Base-by-base conservation (phyloP, 73 alveolate species). In the Paramecium tetraurelia region DNA sequence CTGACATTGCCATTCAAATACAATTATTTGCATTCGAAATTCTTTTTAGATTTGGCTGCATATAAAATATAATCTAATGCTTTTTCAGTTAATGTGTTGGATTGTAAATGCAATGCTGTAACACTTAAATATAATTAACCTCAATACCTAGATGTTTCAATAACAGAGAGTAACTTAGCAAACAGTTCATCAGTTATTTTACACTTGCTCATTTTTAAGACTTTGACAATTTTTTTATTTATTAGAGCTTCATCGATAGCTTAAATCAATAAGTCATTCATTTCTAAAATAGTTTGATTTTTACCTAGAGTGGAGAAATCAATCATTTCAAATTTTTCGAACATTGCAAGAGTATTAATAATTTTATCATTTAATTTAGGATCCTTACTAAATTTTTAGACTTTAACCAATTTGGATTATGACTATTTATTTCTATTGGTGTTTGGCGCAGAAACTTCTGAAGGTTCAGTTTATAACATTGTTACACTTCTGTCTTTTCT, bases 101-200 rank as follows among this genome's bases (percentile, higher is more conserved):
- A 80, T 80, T 80, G 57, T 80, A 80, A 16, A 80, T 80, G 90
- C 90, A 80, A 80, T 7, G 90, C 57, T 22, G 44, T 41, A 12
- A 80, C 50, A 80, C 90, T 80, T 22, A 31, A 31, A 44, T 44
- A 44, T 31, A 31, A 22, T 44, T 41, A 80, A 44, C 57, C 46
- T 41, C 46, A 33, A 4, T 80, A 48, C 75, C 57, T 41, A 11
- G 76, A 48, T 41, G 24, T 44, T 31, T 44, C 76, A 29, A 80
- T 18, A 7, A 33, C 46, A 1, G 41, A 44, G 0, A 80, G 9
- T 48, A 80, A 22, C 35, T 44, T 80, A 8, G 70, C 46, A 46
- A 80, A 80, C 10, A 44, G 90, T 1, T 80, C 90, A 80, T 80
- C 90, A 2, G 75, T 80, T 6, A 80, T 8, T 41, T 46, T 40